Conservation (phyloP, 768 basidiomycete genomes). For the Obba rivulosa region DNA sequence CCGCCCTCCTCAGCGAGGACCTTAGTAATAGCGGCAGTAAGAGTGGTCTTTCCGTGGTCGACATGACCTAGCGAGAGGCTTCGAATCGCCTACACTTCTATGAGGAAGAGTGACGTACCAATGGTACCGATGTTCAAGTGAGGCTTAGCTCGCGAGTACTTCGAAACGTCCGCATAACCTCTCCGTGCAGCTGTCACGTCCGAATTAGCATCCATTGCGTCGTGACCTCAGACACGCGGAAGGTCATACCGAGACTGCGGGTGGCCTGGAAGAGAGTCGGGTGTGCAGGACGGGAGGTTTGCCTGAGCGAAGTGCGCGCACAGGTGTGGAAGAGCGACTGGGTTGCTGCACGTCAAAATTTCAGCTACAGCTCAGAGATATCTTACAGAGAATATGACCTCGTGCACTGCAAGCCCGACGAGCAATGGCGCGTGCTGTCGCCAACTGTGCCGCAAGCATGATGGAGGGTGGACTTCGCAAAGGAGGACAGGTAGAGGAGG, state of each 20-base stretch:
- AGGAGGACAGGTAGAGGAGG: constrained; percentile 4
- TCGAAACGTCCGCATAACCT: constrained; percentile 67
- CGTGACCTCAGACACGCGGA: background rate
- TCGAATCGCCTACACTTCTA: background rate
- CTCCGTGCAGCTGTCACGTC: constrained; percentile 45
- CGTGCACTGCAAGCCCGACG: constrained; percentile 41
- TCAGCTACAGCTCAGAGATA: background rate
- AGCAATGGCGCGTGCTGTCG: constrained; percentile 44
- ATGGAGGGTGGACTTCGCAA: constrained; percentile 11
- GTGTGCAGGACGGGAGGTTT: constrained; percentile 13
- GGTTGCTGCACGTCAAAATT: constrained; percentile 13
- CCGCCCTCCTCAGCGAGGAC: constrained; percentile 75
- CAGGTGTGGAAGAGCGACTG: constrained; percentile 21
- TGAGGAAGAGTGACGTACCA: constrained; percentile 37
- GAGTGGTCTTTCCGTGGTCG: constrained; percentile 97
- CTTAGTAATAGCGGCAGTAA: constrained; percentile 95
- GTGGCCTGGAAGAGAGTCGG: constrained; percentile 15
- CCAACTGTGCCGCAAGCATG: constrained; percentile 45
- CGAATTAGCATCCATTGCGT: background rate
- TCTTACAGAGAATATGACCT: constrained; percentile 25
- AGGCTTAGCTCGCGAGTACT: constrained; percentile 73
- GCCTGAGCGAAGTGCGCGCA: constrained; percentile 21
- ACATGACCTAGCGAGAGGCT: constrained; percentile 62
- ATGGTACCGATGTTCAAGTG: constrained; percentile 97
- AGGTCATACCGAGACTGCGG: constrained; percentile 1